Evolutionary conservation across 116 monocot species (phyloP).

Genomic region (Posidonia oceanica): DNA sequence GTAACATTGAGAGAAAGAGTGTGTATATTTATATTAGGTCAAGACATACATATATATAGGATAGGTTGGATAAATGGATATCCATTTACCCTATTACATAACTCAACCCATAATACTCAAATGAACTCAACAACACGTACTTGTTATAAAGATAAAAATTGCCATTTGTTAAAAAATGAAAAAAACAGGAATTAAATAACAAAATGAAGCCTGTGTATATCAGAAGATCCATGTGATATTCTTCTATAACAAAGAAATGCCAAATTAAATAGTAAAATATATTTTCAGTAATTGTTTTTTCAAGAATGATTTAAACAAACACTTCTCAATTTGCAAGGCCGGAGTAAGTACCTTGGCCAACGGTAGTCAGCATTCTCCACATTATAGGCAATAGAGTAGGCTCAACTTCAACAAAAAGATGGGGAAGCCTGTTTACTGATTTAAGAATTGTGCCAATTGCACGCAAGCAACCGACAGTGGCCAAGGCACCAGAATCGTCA

Average conservation of each 20-base stretch:
- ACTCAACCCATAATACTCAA: too few species aligned
- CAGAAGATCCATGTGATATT: too few species aligned
- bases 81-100: too few species aligned
- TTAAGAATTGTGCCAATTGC: slow-evolving; percentile 96
- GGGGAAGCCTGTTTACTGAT: slow-evolving; percentile 89
- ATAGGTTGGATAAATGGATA: too few species aligned
- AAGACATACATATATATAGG: too few species aligned
- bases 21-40: too few species aligned
- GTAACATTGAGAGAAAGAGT: too few species aligned
- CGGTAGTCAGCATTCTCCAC: slow-evolving; percentile 82
- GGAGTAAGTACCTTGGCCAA: slow-evolving; percentile 72
- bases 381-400: slow-evolving; percentile 86
- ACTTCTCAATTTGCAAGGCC: not conserved
- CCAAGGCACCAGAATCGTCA: slow-evolving; percentile 92
- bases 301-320: slow-evolving; percentile 1
- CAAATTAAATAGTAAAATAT: not conserved
- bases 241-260: not conserved
- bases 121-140: too few species aligned
- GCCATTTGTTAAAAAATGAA: too few species aligned
- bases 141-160: too few species aligned
- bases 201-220: too few species aligned
- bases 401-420: slow-evolving; percentile 86
- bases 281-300: not conserved
- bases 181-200: not conserved
- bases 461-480: slow-evolving; percentile 94